Conservation (phyloP, 1,284 basidiomycete genomes). For the Ceraceosorus guamensis region DNA sequence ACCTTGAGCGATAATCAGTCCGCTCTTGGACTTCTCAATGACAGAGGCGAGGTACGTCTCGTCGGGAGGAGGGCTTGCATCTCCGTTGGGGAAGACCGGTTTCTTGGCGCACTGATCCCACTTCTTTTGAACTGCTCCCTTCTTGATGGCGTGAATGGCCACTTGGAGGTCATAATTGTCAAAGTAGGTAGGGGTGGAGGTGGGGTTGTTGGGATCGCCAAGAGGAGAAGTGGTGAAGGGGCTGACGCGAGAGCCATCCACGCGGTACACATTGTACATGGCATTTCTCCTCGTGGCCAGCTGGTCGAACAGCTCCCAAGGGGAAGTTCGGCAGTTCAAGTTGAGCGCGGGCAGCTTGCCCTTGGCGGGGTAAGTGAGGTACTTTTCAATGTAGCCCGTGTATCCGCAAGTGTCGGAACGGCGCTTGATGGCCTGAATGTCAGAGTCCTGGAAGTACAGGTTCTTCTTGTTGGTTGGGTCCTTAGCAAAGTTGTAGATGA, state of each 20-base stretch:
- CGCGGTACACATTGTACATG: constrained; percentile 8
- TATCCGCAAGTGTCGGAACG: background rate
- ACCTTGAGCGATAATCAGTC: constrained; percentile 2
- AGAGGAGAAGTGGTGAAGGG: background rate
- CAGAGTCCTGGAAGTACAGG: background rate
- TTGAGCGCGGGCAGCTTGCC: constrained; percentile 6
- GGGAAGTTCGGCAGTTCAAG: constrained; percentile 1
- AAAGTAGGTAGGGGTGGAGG: background rate
- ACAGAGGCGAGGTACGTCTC: constrained; percentile 20
- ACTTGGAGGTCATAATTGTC: constrained; percentile 22
- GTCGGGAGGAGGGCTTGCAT: background rate
- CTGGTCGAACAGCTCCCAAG: background rate
- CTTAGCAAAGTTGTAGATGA: constrained; percentile 7
- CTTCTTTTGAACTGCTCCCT: too few relatives aligned
- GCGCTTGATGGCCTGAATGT: background rate
- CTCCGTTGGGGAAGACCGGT: constrained; percentile 9
- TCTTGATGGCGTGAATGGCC: constrained; percentile 25
- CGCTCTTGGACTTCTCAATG: constrained; percentile 16
- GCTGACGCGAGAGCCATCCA: background rate
- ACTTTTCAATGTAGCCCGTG: constrained; percentile 1
- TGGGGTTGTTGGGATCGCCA: background rate
- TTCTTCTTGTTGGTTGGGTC: background rate
- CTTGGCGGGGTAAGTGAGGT: constrained; percentile 9
- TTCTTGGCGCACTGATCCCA: constrained; percentile 1
- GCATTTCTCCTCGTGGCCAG: constrained; percentile 13